Evolutionary conservation across 352 stramenopile species (phyloP).

Genomic region (Chrysophaeum taylorii): DNA sequence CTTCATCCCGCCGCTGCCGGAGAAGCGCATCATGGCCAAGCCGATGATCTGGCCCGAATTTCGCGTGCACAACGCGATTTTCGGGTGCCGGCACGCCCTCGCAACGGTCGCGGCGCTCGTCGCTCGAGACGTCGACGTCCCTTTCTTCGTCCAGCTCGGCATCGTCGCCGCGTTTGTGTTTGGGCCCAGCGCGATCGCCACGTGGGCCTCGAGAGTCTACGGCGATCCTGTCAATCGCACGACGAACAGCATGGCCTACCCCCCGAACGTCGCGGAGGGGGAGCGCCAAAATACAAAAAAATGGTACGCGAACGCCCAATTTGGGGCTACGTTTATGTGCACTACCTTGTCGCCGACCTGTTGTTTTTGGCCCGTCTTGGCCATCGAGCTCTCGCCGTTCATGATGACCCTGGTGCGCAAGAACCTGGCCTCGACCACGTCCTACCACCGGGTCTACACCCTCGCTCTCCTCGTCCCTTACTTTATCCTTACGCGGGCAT

Average conservation of each 20-base stretch:
- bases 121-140: conserved; percentile 7
- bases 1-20: conserved; percentile 40
- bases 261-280: conserved; percentile 8
- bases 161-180: conserved; percentile 18
- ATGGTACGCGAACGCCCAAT: conserved; percentile 46
- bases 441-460: conserved; percentile 40
- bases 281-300: conserved; percentile 27
- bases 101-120: conserved; percentile 17
- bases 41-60: conserved; percentile 52
- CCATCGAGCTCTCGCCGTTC: conserved; percentile 41
- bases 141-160: background rate
- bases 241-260: conserved; percentile 30
- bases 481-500: conserved; percentile 26
- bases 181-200: conserved; percentile 17
- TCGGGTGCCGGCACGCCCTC: conserved; percentile 32
- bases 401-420: conserved; percentile 51
- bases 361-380: conserved; percentile 32
- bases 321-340: conserved; percentile 38
- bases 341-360: conserved; percentile 25
- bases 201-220: conserved; percentile 20
- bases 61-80: conserved; percentile 40
- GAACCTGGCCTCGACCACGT: conserved; percentile 28
- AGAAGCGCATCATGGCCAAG: conserved; percentile 35
- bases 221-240: conserved; percentile 22
- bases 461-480: conserved; percentile 35